Conservation (phyloP, 75 land plant species). For the Picea glauca region DNA sequence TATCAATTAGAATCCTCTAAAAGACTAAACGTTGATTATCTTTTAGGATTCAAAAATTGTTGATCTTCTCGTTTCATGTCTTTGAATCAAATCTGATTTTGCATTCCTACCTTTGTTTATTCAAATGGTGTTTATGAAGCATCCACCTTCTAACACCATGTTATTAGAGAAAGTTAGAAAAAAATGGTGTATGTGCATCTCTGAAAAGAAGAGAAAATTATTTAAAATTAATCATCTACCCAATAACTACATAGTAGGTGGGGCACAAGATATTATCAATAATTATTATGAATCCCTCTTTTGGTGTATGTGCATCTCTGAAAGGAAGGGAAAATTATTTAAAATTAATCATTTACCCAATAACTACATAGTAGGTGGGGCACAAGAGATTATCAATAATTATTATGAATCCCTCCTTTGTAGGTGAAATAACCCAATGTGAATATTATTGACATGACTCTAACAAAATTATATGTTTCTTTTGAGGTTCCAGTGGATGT, state of each 20-base stretch:
- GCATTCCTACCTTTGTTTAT: constrained; percentile 38
- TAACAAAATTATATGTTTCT: constrained; percentile 31
- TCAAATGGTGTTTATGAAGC: constrained; percentile 31
- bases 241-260: constrained; percentile 75
- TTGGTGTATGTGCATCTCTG: constrained; percentile 13
- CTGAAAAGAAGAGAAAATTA: constrained; percentile 62
- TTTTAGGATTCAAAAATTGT: too few relatives aligned
- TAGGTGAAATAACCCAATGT: constrained; percentile 30
- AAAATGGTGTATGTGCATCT: constrained; percentile 21
- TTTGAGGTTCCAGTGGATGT: constrained; percentile 61
- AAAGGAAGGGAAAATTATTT: constrained; percentile 64
- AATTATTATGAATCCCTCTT: constrained; percentile 66
- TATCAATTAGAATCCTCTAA: too few relatives aligned
- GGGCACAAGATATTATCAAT: constrained; percentile 46
- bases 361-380: constrained; percentile 70
- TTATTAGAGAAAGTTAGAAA: constrained; percentile 28
- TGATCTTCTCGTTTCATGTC: constrained; percentile 25
- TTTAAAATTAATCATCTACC: constrained; percentile 67
- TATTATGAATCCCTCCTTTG: constrained; percentile 49
- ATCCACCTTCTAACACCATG: constrained; percentile 21
- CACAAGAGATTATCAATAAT: constrained; percentile 54
- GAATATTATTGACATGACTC: constrained; percentile 69
- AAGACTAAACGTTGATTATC: too few relatives aligned
- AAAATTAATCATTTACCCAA: constrained; percentile 74
- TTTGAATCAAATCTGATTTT: constrained; percentile 42